Base-by-base conservation (phyloP, 2,329 filamentous ascomycete species). In the Amesomyces nigricolor region DNA sequence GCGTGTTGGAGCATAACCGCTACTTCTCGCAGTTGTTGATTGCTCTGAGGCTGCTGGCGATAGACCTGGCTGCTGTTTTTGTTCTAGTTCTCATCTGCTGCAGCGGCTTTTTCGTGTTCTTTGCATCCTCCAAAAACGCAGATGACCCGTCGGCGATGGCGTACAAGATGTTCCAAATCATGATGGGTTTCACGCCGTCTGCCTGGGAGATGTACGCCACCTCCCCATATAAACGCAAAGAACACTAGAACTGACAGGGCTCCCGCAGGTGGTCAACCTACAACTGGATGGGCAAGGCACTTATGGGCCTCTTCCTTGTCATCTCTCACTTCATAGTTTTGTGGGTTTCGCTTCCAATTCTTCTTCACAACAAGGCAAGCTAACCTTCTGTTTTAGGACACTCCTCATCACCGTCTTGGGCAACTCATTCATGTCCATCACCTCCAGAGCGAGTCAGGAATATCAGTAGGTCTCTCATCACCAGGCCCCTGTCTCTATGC, bases 1-100 rank as follows among this genome's bases (percentile, higher is more conserved):
- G 89, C 56, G 84, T 96, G 14, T 78, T 97, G 58, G 92, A 97
- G 66, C 91, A 96, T 70, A 96, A 95, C 68, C 88, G 89, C 62
- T 96, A 96, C 72, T 96, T 96, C 69, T 96, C 91, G 0, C 92
- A 96, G 71, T 79, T 97, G 17, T 80, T 96, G 50, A 95, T 96
- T 62, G 91, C 91, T 3, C 96, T 97, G 66, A 85, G 91, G 17
- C 83, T 96, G 68, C 96, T 97, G 91, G 90, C 89, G 1, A 82
- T 91, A 48, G 92, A 97, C 68, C 75, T 97, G 22, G 82, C 89
- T 4, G 91, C 92, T 2, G 85, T 96, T 1, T 86, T 94, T 51
- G 77, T 94, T 0, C 76, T 96, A 44, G 90, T 96, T 51, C 72
- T 95, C 44, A 91, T 96, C 61, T 83, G 85, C 61, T 96, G 91